Percentiles rank a stretch among this genome's conserved stretches.
Evolutionary conservation across 441 rosid genomes (phyloP).

Genomic region (Jatropha multifida): DNA sequence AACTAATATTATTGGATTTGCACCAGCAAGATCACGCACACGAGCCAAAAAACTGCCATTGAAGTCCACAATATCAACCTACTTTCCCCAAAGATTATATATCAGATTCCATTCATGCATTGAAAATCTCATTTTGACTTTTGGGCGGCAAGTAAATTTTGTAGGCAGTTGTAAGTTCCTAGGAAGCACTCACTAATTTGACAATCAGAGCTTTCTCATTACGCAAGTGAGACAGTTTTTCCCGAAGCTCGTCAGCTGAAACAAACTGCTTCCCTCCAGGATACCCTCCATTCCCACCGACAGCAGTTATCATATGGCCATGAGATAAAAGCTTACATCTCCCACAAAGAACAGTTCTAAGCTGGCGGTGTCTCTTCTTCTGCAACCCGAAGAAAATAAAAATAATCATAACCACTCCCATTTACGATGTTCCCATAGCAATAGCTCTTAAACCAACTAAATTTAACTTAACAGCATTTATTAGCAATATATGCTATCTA

Average conservation of each 20-base stretch:
- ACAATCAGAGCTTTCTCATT: slow-evolving; percentile 75
- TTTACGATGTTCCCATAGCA: background rate
- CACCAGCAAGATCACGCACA: slow-evolving; percentile 88
- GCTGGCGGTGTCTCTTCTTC: slow-evolving; percentile 97
- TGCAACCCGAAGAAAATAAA: slow-evolving; percentile 28
- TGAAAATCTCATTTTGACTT: background rate
- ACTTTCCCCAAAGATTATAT: slow-evolving; percentile 17
- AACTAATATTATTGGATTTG: slow-evolving; percentile 89
- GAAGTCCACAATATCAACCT: slow-evolving; percentile 98
- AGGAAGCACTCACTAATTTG: slow-evolving; percentile 54
- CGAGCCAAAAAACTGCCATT: slow-evolving; percentile 92
- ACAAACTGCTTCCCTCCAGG: slow-evolving; percentile 92
- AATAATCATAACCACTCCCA: slow-evolving; percentile 1
- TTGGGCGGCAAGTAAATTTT: background rate
- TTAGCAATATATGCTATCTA: background rate
- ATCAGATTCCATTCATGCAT: slow-evolving; percentile 4
- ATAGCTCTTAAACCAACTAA: background rate
- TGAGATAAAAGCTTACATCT: slow-evolving; percentile 91
- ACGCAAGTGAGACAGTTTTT: slow-evolving; percentile 87
- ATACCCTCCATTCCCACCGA: slow-evolving; percentile 98
- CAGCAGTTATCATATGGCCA: slow-evolving; percentile 97
- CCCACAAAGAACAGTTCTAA: slow-evolving; percentile 79
- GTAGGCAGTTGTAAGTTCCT: background rate
- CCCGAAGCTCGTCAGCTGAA: slow-evolving; percentile 82
- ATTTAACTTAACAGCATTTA: background rate